A percentile compares a stretch with the other conserved stretches of the same genome.
These are phyloP conservation scores for Petrea volubilis DNA, from an alignment of 257 asterid species.

Conservation along the genomic window DNA sequence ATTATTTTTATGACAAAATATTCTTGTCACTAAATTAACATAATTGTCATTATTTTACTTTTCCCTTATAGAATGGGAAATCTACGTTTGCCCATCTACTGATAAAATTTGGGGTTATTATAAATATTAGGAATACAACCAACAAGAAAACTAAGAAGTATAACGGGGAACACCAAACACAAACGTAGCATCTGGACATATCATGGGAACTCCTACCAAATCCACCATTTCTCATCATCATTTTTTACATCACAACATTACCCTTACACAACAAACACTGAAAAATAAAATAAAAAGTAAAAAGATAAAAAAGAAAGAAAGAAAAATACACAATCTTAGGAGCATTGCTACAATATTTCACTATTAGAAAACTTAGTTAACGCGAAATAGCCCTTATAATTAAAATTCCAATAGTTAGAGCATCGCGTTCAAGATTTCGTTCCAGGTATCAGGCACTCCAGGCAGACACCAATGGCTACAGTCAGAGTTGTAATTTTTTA, in stretches of 20 bases:
- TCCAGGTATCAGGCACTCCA: conserved; percentile 94
- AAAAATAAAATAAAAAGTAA: too few relatives aligned
- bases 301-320: neutral
- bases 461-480: conserved; percentile 97
- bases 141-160: neutral
- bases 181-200: conserved; percentile 15
- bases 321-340: neutral
- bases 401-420: conserved; percentile 29
- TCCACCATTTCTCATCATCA: neutral
- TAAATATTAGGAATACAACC: neutral
- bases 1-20: too few relatives aligned
- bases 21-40: too few relatives aligned
- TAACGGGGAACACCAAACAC: neutral
- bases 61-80: too few relatives aligned
- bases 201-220: conserved; percentile 23
- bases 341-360: neutral
- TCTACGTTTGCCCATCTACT: too few relatives aligned
- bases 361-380: neutral
- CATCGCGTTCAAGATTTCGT: conserved; percentile 64
- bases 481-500: conserved; percentile 49
- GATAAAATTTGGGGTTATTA: too few relatives aligned
- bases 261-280: neutral
- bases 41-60: too few relatives aligned
- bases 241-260: conserved; percentile 7
- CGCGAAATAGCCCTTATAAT: neutral